Evolutionary conservation across 345 rosid species (phyloP), one percentile per base, ranked within the genome.

Genomic region (Noccaea bulbosa): DNA sequence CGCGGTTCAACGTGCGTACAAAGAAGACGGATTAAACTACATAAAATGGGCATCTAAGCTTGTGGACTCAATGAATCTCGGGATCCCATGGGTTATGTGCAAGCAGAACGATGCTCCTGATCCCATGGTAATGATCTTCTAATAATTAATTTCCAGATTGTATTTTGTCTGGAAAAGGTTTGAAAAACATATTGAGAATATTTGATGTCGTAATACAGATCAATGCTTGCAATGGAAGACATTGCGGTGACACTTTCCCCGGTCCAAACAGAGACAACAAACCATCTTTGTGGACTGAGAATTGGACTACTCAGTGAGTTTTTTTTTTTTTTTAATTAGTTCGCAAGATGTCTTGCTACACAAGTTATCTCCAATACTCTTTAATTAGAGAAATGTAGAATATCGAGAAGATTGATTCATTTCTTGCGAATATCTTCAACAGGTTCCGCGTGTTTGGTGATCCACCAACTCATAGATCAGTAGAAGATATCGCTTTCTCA

Each of bases 31-130:
- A 4, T 12, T 60, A 12, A 79, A 62, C 30, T 94, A 94, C 75
- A 73, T 88, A 54, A 84, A 84, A 30, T 91, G 99, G 97, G 88
- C 93, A 16, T 83, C 84, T 62, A 79, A 84, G 8, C 37, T 91
- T 68, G 98, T 90, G 11, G 38, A 80, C 58, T 77, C 72, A 11
- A 70, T 82, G 59, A 43, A 89, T 1, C 60, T 77, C 6, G 93
- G 93, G 7, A 85, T 94, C 35, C 99, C 99, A 37, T 94, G 99
- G 99, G 70, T 85, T 44, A 89, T 94, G 98, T 89, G 98, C 85
- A 87, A 91, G 83, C 96, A 91, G 73, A 78, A 50, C 30, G 92
- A 89, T 71, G 96, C 99, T 71, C 96, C 98, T 58, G 91, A 73
- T 62, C 89, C 87, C 1, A 71, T 89, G 79, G 97, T 94, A 82